A percentile compares a stretch with the other conserved stretches of the same genome.
These are phyloP conservation scores for Peronospora destructor DNA, from an alignment of 352 stramenopile species.

Conservation along the genomic window DNA sequence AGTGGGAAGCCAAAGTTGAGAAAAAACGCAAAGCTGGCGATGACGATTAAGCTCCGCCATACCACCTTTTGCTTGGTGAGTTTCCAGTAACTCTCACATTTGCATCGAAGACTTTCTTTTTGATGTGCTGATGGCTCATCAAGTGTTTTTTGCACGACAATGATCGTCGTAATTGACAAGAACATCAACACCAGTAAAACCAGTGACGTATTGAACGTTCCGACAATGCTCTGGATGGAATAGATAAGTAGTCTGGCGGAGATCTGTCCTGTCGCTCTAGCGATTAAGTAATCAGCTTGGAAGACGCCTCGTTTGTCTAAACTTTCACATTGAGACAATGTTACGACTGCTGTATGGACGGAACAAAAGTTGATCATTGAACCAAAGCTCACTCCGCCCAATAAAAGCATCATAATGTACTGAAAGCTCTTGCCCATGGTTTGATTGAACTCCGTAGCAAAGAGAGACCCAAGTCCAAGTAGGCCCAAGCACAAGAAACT, in stretches of 20 bases:
- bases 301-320: slow-evolving; percentile 35
- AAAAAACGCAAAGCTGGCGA: slow-evolving; percentile 43
- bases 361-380: slow-evolving; percentile 50
- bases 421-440: slow-evolving; percentile 17
- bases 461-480: slow-evolving; percentile 25
- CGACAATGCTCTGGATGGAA: slow-evolving; percentile 24
- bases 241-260: slow-evolving; percentile 24
- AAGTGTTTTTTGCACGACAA: slow-evolving; percentile 17
- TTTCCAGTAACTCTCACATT: slow-evolving; percentile 52
- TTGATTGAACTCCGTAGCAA: slow-evolving; percentile 10
- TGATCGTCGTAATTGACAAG: slow-evolving; percentile 27
- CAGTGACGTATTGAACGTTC: slow-evolving; percentile 17
- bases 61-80: slow-evolving; percentile 48
- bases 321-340: slow-evolving; percentile 41
- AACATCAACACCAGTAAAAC: slow-evolving; percentile 30
- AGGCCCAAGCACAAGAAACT: slow-evolving; percentile 24
- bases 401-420: slow-evolving; percentile 35
- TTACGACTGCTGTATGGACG: slow-evolving; percentile 44
- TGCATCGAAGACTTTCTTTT: slow-evolving; percentile 28
- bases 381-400: slow-evolving; percentile 37
- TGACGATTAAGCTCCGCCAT: slow-evolving; percentile 37
- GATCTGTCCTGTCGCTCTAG: slow-evolving; percentile 25
- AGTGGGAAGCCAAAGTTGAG: slow-evolving; percentile 36
- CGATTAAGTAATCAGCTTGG: slow-evolving; percentile 44
- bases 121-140: slow-evolving; percentile 14